Evolutionary conservation across 129 eudicot species (phyloP).

Genomic region (Artemisia argyi): DNA sequence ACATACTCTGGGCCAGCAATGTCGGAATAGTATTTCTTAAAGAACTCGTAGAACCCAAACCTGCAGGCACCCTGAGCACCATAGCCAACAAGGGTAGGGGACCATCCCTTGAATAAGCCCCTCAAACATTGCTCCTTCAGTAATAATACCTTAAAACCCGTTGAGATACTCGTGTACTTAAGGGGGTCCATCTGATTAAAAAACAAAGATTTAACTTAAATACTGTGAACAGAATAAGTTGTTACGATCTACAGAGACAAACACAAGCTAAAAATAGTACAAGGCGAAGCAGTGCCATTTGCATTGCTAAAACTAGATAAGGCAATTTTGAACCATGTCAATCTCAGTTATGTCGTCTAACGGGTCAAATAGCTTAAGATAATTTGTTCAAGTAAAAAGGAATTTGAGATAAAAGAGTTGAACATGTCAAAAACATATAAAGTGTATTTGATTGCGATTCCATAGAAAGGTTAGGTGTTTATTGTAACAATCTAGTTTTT

Average conservation of each 20-base stretch:
- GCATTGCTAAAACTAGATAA: too few relatives aligned
- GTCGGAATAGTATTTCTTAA: constrained; percentile 85
- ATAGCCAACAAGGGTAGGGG: constrained; percentile 73
- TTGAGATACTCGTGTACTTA: constrained; percentile 75
- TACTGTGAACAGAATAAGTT: background rate
- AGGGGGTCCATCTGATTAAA: constrained; percentile 62
- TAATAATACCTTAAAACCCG: constrained; percentile 61
- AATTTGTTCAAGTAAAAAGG: too few relatives aligned
- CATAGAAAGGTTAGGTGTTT: too few relatives aligned
- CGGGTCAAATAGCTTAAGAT: too few relatives aligned
- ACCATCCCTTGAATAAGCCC: constrained; percentile 82
- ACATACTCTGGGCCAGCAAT: constrained; percentile 78
- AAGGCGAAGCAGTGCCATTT: too few relatives aligned
- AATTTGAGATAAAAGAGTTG: too few relatives aligned
- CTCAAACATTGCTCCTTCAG: constrained; percentile 74
- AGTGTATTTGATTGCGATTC: too few relatives aligned
- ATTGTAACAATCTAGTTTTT: too few relatives aligned
- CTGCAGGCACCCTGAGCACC: constrained; percentile 94
- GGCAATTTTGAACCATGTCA: too few relatives aligned
- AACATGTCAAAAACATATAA: too few relatives aligned
- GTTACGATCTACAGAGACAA: background rate
- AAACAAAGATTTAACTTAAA: background rate
- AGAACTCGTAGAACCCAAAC: constrained; percentile 83
- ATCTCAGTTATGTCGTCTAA: too few relatives aligned
- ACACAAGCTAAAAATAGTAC: background rate